Base-by-base conservation (phyloP, 2,329 filamentous ascomycete species). In the Ilyonectria mors-panacis region DNA sequence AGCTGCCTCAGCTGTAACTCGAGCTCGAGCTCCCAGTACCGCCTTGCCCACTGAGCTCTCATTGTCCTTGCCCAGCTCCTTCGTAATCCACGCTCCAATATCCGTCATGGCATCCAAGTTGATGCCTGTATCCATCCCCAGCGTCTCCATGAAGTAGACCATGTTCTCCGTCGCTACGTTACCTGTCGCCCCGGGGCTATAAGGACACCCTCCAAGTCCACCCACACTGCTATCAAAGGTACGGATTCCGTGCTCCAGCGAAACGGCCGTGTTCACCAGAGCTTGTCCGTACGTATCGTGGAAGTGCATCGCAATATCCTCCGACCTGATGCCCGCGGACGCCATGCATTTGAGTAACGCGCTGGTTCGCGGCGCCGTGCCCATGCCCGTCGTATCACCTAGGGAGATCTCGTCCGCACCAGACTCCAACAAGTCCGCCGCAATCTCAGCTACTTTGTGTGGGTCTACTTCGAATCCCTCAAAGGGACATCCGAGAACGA, bases 351-450 rank as follows among this genome's bases (percentile, higher is more conserved):
- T 86, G 65, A 94, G 83, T 53, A 94, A 82, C 63, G 89, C 87
- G 62, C 85, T 83, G 2, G 92, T 94, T 63, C 89, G 85, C 19
- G 90, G 91, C n/a, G 90, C 91, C 0, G 93, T 97, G 35, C 94
- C 95, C 88, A 97, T 94, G 19, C 95, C 95, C 0, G 94, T 95
- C 0, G 95, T 98, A 77, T 97, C 95, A 7, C 94, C 94, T 1
- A 97, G 88, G 1, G 93, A 93, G 72, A 98, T 94, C 84, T 97
- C 94, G 77, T 97, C 94, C 21, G 94, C 95, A 19, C 95, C 95
- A 85, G 95, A 93, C 76, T 95, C 93, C 1, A 97, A 85, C 55
- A 97, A 82, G 76, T 85, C 90, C 67, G 85, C 87, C 0, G 92
- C 91, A 50, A 93, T 88, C 71, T 92, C 87, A 0, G 89, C 90